Evolutionary conservation across 768 basidiomycete species (phyloP), one percentile per base, ranked within the genome.

Genomic region (Leccinum olivaceopallidum): DNA sequence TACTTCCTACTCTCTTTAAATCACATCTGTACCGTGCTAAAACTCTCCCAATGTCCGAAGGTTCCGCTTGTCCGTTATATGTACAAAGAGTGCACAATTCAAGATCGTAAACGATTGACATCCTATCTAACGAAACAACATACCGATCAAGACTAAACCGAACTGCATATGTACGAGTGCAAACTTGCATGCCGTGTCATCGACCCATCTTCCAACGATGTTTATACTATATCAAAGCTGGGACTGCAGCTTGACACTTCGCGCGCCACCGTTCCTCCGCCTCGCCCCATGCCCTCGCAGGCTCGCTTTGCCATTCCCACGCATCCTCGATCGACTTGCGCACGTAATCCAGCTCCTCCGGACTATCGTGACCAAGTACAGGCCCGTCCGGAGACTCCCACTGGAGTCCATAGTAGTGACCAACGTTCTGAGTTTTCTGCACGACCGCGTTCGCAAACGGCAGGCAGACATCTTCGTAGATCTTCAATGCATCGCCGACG

Each of bases 401-500:
- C 4, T 50, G 53, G 51, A 75, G 69, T 28, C 62, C 56, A 50
- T 69, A 74, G 55, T 72, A 59, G 16, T 59, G 30, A 4, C 75
- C 75, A 0, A 65, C 56, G 24, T 63, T 36, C n/a, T 54, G 56
- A 4, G 72, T 68, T 18, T 42, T 54, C 28, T 59, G 44, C 20
- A 64, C 61, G 37, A 77, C 48, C 16, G 32, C 14, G 37, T 74
- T 70, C 4, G 70, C 63, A 47, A 73, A 70, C 14, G 77, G 72
- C 12, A 72, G 66, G 13, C 78, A 69, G 8, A 73, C 59, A 12
- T 65, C 52, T 59, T 78, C 71, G 59, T 77, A 79, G 13, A 59
- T 64, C 28, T 67, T 65, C 20, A 79, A 63, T 3, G 74, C 75
- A 4, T 64, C 39, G 0, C 53, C 14, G 1, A 77, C 63, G 28